Evolutionary conservation across 2,329 filamentous ascomycete species (phyloP), one percentile per base, ranked within the genome.

Genomic region (Amesomyces nigricolor): DNA sequence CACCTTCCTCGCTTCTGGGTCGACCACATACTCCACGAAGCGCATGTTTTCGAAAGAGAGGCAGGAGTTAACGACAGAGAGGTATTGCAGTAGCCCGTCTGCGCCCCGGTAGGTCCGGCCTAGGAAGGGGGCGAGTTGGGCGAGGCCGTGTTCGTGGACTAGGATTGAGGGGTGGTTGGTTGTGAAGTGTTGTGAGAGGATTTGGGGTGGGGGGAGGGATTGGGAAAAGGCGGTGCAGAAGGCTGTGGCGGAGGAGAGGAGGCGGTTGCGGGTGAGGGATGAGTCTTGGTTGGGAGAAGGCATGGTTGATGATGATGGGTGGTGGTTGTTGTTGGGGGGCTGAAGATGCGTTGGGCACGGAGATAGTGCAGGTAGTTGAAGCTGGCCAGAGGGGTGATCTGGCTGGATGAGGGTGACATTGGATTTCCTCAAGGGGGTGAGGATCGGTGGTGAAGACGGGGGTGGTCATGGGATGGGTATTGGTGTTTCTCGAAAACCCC

Each of bases 201-300:
- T 64, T 22, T 66, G 61, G 14, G 58, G 54, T 0, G 63, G 55
- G 5, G 66, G 46, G 10, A 56, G 55, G 43, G 66, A 61, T 40
- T 62, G 54, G 43, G 68, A 64, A 58, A 72, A 71, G 62, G 63
- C 59, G 7, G 58, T 32, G 63, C 69, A 71, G 60, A 72, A 72
- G 22, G 64, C 29, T 11, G 51, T 61, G 3, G 70, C 66, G 30
- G 68, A 63, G n/a, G 42, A 17, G 19, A 71, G 66, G 51, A 72
- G 69, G 8, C 65, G 53, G 8, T 58, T 44, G 38, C 65, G 65
- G 17, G 56, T 61, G 32, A 17, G 16, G 8, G 1, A 3, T 9
- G 11, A 7, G 8, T 35, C 32, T 13, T 9, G 11, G 32, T 35
- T 13, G 9, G 32, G 3, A 3, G 17, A 19, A 7, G 32, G 32